Percentiles rank a stretch among this genome's conserved stretches.
Conservation (phyloP, 139 green algal genomes). For the Zygnema circumcarinatum region DNA sequence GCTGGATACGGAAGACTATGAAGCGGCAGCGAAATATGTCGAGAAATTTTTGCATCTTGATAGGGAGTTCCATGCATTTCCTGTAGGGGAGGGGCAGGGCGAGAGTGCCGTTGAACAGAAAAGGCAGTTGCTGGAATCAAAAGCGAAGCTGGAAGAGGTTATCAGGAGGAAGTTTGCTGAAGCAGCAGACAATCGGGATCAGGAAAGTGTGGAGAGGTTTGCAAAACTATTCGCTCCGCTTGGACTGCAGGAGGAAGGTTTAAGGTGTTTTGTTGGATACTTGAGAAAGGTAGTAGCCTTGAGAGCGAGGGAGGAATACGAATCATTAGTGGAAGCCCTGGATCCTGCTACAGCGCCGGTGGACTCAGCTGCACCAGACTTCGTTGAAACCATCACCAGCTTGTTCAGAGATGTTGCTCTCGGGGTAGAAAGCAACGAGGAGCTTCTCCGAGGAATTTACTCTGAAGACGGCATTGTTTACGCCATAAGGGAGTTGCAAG, state of each 20-base stretch:
- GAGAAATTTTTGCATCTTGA: constrained; percentile 82
- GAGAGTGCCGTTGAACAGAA: constrained; percentile 68
- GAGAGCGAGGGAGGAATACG: constrained; percentile 69
- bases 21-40: constrained; percentile 82
- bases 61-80: constrained; percentile 1
- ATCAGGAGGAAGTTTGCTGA: constrained; percentile 70
- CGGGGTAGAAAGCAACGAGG: constrained; percentile 83
- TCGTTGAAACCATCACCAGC: constrained; percentile 74
- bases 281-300: constrained; percentile 64
- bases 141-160: constrained; percentile 70
- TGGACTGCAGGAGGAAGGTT: constrained; percentile 74
- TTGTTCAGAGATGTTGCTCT: constrained; percentile 82
- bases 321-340: constrained; percentile 62
- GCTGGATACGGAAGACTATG: constrained; percentile 81
- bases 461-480: constrained; percentile 72
- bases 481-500: constrained; percentile 66
- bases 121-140: constrained; percentile 69
- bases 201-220: constrained; percentile 78
- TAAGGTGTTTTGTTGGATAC: constrained; percentile 72
- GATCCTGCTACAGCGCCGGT: constrained; percentile 47
- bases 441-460: constrained; percentile 74
- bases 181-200: constrained; percentile 70
- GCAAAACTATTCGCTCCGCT: constrained; percentile 80
- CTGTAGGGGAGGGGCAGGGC: constrained; percentile 1
- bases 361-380: constrained; percentile 44